phyloP scores from a whole-genome alignment of 225 moss, liverwort and hornwort genomes.

The Straminergon stramineum region DNA sequence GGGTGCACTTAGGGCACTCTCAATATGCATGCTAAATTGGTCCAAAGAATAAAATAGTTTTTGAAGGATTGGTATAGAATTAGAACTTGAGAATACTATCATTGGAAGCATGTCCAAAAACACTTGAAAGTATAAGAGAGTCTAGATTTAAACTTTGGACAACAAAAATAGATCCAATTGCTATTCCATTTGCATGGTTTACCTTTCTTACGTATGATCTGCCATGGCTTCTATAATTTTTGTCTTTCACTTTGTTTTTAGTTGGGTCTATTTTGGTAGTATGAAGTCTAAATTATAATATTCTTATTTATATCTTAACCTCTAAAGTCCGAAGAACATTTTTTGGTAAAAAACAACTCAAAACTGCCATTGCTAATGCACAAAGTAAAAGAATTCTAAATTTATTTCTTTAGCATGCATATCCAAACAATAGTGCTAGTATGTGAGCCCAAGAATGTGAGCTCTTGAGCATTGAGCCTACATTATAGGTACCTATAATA shows the following conservation, averaged over 20 bases:
- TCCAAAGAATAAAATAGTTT: too few species aligned
- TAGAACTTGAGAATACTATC: too few species aligned
- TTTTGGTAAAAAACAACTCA: not conserved
- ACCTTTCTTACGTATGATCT: fast-evolving
- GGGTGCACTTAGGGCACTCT: too few species aligned
- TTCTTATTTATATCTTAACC: not conserved
- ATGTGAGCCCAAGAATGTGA: too few species aligned
- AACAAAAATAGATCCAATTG: not conserved
- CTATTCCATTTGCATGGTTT: fast-evolving
- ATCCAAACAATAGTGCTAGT: too few species aligned
- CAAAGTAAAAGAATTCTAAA: too few species aligned
- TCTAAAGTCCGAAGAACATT: not conserved
- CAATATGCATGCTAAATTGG: too few species aligned
- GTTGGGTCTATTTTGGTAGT: fast-evolving
- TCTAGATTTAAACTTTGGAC: not conserved
- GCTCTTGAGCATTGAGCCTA: too few species aligned
- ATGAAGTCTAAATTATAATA: not conserved
- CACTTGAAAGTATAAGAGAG: too few species aligned
- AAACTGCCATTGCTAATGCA: not conserved
- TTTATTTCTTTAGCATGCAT: not conserved
- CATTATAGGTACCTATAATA: too few species aligned
- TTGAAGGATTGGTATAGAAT: too few species aligned
- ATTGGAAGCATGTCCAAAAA: too few species aligned
- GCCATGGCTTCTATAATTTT: not conserved
- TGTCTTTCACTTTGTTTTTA: not conserved